Base-by-base conservation (phyloP, 2,329 filamentous ascomycete species). In the Neocucurbitaria cava region DNA sequence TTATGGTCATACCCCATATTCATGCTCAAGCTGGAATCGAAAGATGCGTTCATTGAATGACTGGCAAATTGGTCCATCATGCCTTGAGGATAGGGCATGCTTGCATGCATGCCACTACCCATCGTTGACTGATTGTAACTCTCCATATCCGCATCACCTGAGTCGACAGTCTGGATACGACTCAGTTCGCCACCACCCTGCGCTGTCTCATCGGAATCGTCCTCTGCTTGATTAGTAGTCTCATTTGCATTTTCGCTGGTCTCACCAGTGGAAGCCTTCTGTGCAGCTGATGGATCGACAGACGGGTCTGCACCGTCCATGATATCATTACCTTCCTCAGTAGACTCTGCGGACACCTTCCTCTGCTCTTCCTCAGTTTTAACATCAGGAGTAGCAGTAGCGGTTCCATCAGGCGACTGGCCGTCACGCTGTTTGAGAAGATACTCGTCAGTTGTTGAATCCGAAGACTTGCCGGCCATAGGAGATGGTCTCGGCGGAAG, bases 61-160 rank as follows among this genome's bases (percentile, higher is more conserved):
- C 88, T 83, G 68, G 83, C 80, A 75, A 83, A 86, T 61, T 71
- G 65, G 53, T 71, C 70, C 66, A 73, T 72, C 69, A 73, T 73
- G 23, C 63, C 68, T 28, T 63, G 60, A 33, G 49, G 40, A 35
- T 62, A 70, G 35, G 59, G 51, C 55, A 64, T 58, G 36, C 64
- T 61, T 10, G 59, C 46, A n/a, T 65, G 63, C 63, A 72, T 72
- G 17, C 58, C 65, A 50, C 62, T 59, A 39, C 61, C 54, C 69
- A 72, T 72, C 61, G 68, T 72, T 17, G 59, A 50, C 46, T 68
- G 64, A 39, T 66, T 56, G 56, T 65, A 71, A 36, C 52, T 45
- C 30, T 61, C 55, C 45, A 64, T 55, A 28, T 64, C 62, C 43
- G 46, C 56, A 48, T 69, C 68, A 23, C 65, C 62, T 26, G 68